Conservation (phyloP, 225 moss, liverwort and hornwort genomes). For the Polytrichum formosum region DNA sequence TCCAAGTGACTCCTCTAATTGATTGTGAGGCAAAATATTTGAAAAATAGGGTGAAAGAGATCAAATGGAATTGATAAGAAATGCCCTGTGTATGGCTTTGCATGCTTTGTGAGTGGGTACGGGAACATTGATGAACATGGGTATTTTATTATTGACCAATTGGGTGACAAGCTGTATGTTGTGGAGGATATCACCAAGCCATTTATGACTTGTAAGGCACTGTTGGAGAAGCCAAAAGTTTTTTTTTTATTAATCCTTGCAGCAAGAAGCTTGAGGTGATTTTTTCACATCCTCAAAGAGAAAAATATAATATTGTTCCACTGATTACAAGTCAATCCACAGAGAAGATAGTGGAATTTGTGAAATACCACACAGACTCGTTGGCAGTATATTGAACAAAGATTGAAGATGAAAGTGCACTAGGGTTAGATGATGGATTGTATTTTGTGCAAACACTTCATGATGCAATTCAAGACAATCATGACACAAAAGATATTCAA, state of each 20-base stretch:
- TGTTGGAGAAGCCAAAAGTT: constrained; percentile 25
- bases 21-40: not conserved
- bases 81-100: constrained; percentile 14
- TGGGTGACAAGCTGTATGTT: constrained; percentile 18
- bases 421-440: constrained; percentile 8
- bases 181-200: constrained; percentile 29
- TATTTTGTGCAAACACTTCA: constrained; percentile 11
- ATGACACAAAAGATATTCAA: constrained; percentile 17
- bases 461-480: constrained; percentile 1
- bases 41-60: not conserved
- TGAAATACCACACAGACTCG: constrained; percentile 15
- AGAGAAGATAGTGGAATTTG: constrained; percentile 18
- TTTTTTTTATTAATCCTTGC: constrained; percentile 39
- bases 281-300: not conserved
- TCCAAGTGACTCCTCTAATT: not conserved
- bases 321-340: not conserved
- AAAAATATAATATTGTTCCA: too few species aligned
- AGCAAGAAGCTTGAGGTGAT: not conserved
- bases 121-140: constrained; percentile 14
- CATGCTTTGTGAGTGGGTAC: constrained; percentile 36
- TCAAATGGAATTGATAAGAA: not conserved
- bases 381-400: constrained; percentile 37
- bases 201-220: constrained; percentile 14
- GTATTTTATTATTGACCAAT: constrained; percentile 24
- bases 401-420: constrained; percentile 17